Percentiles rank a stretch among this genome's conserved stretches.
Evolutionary conservation across 1,139 yeast species (phyloP).

Genomic region (Lodderomyces oxycetoniae): DNA sequence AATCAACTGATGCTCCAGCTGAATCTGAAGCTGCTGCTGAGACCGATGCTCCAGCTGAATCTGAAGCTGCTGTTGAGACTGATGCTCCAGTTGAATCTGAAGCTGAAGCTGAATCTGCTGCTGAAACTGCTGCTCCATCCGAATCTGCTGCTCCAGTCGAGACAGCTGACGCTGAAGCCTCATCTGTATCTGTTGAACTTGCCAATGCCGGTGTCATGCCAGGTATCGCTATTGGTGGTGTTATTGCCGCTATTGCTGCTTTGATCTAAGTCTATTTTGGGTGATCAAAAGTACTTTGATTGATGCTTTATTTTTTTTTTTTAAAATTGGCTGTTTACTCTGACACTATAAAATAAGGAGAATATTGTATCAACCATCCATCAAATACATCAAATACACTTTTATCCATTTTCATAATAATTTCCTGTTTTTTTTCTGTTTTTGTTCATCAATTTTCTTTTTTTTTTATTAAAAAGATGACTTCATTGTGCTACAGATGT

Average conservation of each 20-base stretch:
- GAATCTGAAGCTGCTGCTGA: conserved; percentile 10
- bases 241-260: conserved; percentile 13
- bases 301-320: too few relatives aligned
- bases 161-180: conserved; percentile 2
- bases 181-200: conserved; percentile 4
- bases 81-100: conserved; percentile 5
- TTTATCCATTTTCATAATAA: too few relatives aligned
- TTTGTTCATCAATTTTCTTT: too few relatives aligned
- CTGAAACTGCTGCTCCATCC: conserved; percentile 3
- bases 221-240: conserved; percentile 12
- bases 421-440: too few relatives aligned
- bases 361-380: too few relatives aligned
- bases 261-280: conserved; percentile 10
- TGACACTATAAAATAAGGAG: too few relatives aligned
- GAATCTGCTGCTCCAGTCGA: conserved; percentile 1
- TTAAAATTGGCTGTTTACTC: too few relatives aligned
- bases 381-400: too few relatives aligned
- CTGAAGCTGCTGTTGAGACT: conserved; percentile 2
- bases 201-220: conserved; percentile 10
- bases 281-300: too few relatives aligned
- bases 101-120: conserved; percentile 7
- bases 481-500: too few relatives aligned
- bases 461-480: too few relatives aligned
- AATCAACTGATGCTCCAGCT: conserved; percentile 5
- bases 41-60: conserved; percentile 5